phyloP scores from a whole-genome alignment of 257 asterid genomes.

The Craterostigma plantagineum region DNA sequence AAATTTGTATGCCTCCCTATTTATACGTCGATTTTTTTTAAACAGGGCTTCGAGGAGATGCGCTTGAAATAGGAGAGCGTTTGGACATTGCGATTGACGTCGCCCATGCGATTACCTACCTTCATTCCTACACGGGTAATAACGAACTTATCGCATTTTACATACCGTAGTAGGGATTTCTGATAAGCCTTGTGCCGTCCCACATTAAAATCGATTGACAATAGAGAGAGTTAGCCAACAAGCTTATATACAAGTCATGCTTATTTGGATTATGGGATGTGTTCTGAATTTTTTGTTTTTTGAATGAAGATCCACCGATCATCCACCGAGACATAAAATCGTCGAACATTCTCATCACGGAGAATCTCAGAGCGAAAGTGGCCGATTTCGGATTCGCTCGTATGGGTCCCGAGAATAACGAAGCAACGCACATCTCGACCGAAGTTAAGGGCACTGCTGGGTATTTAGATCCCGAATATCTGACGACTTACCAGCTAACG shows the following conservation, averaged over 20 bases:
- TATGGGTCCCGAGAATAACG: slow-evolving; percentile 24
- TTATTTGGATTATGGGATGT: too few relatives aligned
- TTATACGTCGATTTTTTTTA: too few relatives aligned
- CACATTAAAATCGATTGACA: too few relatives aligned
- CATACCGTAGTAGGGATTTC: too few relatives aligned
- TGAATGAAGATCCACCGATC: slow-evolving; percentile 38
- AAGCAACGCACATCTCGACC: slow-evolving; percentile 42
- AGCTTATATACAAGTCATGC: too few relatives aligned
- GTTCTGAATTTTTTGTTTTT: too few relatives aligned
- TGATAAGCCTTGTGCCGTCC: background rate
- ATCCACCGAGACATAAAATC: slow-evolving; percentile 67
- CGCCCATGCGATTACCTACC: slow-evolving; percentile 67
- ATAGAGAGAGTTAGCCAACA: too few relatives aligned
- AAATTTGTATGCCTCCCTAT: too few relatives aligned
- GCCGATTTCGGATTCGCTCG: slow-evolving; percentile 71
- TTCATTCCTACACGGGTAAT: slow-evolving; percentile 51
- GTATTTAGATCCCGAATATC: slow-evolving; percentile 61
- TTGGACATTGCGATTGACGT: slow-evolving; percentile 53
- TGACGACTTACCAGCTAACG: slow-evolving; percentile 41
- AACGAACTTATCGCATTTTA: background rate
- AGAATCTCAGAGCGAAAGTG: slow-evolving; percentile 48
- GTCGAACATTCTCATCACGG: slow-evolving; percentile 56
- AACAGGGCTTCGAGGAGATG: slow-evolving; percentile 31
- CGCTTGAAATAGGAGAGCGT: slow-evolving; percentile 37
- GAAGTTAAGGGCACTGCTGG: slow-evolving; percentile 69